These are phyloP conservation scores for Xylaria digitata DNA, from an alignment of 2,329 filamentous ascomycete genomes.

Conservation along the genomic window DNA sequence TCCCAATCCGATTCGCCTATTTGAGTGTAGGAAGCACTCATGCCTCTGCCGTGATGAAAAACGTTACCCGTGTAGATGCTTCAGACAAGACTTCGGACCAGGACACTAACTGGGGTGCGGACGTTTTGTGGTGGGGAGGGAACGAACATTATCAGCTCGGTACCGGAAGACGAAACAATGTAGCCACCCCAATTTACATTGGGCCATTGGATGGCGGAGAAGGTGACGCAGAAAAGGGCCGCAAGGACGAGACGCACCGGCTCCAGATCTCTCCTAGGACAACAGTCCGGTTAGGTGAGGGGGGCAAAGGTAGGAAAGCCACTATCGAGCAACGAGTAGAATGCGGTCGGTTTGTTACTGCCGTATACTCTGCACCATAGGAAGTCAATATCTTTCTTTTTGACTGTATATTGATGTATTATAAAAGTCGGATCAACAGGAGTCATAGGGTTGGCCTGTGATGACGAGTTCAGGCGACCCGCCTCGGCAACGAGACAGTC, in stretches of 20 bases:
- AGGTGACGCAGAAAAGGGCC: slow-evolving; percentile 69
- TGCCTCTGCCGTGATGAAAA: slow-evolving; percentile 83
- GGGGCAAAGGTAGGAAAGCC: slow-evolving; percentile 72
- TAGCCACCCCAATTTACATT: slow-evolving; percentile 80
- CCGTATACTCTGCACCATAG: slow-evolving; percentile 76
- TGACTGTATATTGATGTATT: slow-evolving; percentile 39
- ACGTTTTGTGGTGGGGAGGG: slow-evolving; percentile 92
- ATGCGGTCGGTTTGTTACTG: slow-evolving; percentile 84
- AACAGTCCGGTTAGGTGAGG: slow-evolving; percentile 72
- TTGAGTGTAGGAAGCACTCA: slow-evolving; percentile 85
- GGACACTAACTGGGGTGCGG: slow-evolving; percentile 87
- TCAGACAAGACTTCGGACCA: slow-evolving; percentile 65
- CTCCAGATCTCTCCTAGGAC: slow-evolving; percentile 84
- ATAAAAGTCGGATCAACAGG: slow-evolving; percentile 35
- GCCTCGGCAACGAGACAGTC: slow-evolving; percentile 31
- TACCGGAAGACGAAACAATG: slow-evolving; percentile 87
- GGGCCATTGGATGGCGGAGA: slow-evolving; percentile 73
- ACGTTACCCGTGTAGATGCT: slow-evolving; percentile 75
- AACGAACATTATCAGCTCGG: slow-evolving; percentile 96
- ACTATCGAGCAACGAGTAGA: slow-evolving; percentile 88
- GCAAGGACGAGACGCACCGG: slow-evolving; percentile 73
- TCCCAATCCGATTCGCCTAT: slow-evolving; percentile 81
- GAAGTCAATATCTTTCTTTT: background rate
- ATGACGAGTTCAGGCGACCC: slow-evolving; percentile 22
- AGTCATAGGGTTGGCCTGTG: slow-evolving; percentile 13